Evolutionary conservation across 345 rosid genomes (phyloP).

Genomic region (Mallotus nudiflorus): DNA sequence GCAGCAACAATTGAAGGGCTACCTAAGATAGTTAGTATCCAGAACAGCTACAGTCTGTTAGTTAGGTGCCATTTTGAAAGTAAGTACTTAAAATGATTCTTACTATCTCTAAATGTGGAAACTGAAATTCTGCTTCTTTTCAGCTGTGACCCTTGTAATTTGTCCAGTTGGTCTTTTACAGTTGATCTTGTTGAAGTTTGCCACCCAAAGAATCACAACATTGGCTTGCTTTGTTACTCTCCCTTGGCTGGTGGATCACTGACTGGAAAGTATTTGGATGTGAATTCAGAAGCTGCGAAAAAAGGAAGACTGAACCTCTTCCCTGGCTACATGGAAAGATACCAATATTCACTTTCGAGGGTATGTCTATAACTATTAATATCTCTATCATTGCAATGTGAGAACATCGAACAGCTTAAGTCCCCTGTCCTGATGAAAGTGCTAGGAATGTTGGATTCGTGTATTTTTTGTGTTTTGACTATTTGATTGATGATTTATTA

Average conservation of each 20-base stretch:
- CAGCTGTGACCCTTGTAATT: neutral
- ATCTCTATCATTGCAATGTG: neutral
- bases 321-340: constrained; percentile 92
- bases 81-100: constrained; percentile 24
- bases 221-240: constrained; percentile 84
- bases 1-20: constrained; percentile 79
- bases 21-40: constrained; percentile 90
- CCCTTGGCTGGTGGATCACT: constrained; percentile 78
- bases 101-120: constrained; percentile 5
- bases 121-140: neutral
- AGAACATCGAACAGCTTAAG: neutral
- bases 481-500: too few relatives aligned
- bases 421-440: neutral
- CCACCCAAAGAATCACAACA: constrained; percentile 78
- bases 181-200: constrained; percentile 93
- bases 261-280: constrained; percentile 70
- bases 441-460: too few relatives aligned
- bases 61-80: constrained; percentile 70
- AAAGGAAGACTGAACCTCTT: constrained; percentile 77
- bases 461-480: too few relatives aligned
- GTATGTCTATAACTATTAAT: constrained; percentile 33
- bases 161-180: constrained; percentile 31
- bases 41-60: constrained; percentile 80
- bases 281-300: constrained; percentile 59
- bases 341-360: constrained; percentile 61